A percentile compares a stretch with the other conserved stretches of the same genome.
Conservation (phyloP, 2,329 filamentous ascomycete genomes). For the Leptoxyphium fumago region DNA sequence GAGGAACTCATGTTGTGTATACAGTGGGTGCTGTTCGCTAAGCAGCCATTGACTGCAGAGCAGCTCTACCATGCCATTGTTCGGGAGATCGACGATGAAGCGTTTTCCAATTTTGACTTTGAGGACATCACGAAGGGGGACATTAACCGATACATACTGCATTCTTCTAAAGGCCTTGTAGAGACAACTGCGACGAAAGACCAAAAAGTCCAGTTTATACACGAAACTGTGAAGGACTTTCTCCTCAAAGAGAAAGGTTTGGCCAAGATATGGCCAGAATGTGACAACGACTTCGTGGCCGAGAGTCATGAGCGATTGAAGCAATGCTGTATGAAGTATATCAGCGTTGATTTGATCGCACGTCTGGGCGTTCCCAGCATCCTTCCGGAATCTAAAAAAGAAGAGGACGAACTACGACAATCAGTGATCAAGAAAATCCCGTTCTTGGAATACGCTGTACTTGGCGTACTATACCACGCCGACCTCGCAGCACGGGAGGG, state of each 20-base stretch:
- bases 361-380: not conserved
- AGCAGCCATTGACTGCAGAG: constrained; percentile 25
- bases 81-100: no score
- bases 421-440: constrained; percentile 20
- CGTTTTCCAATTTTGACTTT: not conserved
- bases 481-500: constrained; percentile 17
- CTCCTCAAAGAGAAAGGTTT: not conserved
- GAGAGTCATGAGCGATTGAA: constrained; percentile 1
- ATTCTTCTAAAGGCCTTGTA: constrained; percentile 36
- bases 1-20: constrained; percentile 32
- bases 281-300: not conserved
- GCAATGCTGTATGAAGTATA: not conserved
- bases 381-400: not conserved
- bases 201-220: constrained; percentile 1
- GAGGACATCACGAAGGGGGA: not conserved
- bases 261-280: not conserved
- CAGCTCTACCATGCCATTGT: constrained; percentile 27
- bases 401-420: constrained; percentile 4
- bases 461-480: constrained; percentile 28
- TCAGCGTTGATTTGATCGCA: not conserved
- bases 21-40: constrained; percentile 40
- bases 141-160: constrained; percentile 23
- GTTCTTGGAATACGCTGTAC: constrained; percentile 33
- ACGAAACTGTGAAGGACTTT: constrained; percentile 1
- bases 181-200: constrained; percentile 22